Evolutionary conservation across 768 basidiomycete genomes (phyloP).

Genomic region (Lyophyllum semitale): DNA sequence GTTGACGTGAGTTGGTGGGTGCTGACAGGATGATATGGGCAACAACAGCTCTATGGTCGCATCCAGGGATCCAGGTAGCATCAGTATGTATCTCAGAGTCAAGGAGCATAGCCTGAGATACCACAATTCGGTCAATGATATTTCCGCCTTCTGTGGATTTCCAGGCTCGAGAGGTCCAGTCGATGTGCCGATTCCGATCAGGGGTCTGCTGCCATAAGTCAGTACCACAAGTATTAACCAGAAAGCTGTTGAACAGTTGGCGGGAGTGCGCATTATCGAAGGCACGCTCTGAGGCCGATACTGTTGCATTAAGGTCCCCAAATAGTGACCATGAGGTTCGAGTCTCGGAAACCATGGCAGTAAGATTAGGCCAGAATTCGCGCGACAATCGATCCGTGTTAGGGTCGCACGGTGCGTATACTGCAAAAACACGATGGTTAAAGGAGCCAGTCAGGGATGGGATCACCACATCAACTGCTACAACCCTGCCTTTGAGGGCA

Average conservation of each 20-base stretch:
- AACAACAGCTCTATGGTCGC: no score
- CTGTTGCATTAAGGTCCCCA: constrained; percentile 19
- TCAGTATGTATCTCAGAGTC: constrained; percentile 5
- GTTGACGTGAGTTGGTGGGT: no score
- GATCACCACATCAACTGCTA: constrained; percentile 11
- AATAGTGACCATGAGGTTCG: constrained; percentile 6
- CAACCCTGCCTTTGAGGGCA: constrained; percentile 7
- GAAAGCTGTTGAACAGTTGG: constrained; percentile 3
- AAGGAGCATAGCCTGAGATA: neutral
- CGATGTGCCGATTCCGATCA: constrained; percentile 5
- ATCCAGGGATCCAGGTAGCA: constrained; percentile 4
- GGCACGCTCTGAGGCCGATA: constrained; percentile 9
- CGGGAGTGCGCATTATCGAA: constrained; percentile 3
- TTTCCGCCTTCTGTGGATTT: constrained; percentile 9
- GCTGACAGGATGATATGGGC: no score
- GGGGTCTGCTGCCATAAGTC: constrained; percentile 17
- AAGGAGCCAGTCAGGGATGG: neutral
- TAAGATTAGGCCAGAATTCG: constrained; percentile 12
- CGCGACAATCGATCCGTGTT: neutral
- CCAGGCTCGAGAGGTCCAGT: constrained; percentile 16
- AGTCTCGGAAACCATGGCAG: neutral
- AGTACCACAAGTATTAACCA: constrained; percentile 1
- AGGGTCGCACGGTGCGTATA: constrained; percentile 18
- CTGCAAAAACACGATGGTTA: constrained; percentile 11
- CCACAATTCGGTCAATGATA: constrained; percentile 23